Base-by-base conservation (phyloP, 768 basidiomycete species). In the Solioccasus polychromus region DNA sequence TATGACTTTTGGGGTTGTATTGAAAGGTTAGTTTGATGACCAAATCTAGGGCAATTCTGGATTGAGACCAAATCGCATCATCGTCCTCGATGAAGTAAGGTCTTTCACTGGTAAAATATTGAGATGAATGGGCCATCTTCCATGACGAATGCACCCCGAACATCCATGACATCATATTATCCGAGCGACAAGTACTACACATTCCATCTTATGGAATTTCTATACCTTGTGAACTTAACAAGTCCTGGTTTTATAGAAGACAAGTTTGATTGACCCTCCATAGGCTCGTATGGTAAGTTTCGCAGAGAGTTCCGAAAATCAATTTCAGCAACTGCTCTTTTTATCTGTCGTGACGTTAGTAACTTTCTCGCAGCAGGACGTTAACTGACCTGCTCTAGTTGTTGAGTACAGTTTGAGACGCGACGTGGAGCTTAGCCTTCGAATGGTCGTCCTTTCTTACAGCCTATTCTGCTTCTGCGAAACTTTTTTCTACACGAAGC, bases 11-110 rank as follows among this genome's bases (percentile, higher is more conserved):
- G 28, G 61, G 61, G 28, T 63, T 66, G 29, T 58, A 63, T 47
- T 47, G 63, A 42, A 58, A 60, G 2, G 36, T 41, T 8, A 55
- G 63, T 42, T 46, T 53, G 40, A 63, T 30, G 17, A 66, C 42
- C 19, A 66, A 51, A 35, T 54, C 63, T n/a, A 55, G 20, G 14
- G 53, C 58, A 19, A 55, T 63, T 22, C 61, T 55, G 12, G 45
- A 48, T 2, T 35, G 23, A 22, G 53, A 50, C 52, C 64, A 66
- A 12, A 63, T 45, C 1, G 63, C 48, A 26, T 61, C 58, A 1
- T 45, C 26, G 31, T 1, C 14, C 29, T 44, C n/a, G 26, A 61
- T 30, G n/a, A 47, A 41, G 20, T 43, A 57, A 12, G 50, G 45
- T 10, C 39, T 42, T 30, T 49, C 11, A 29, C 59, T 57, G 28